Evolutionary conservation across 257 asterid species (phyloP).

Genomic region (Plantago major): DNA sequence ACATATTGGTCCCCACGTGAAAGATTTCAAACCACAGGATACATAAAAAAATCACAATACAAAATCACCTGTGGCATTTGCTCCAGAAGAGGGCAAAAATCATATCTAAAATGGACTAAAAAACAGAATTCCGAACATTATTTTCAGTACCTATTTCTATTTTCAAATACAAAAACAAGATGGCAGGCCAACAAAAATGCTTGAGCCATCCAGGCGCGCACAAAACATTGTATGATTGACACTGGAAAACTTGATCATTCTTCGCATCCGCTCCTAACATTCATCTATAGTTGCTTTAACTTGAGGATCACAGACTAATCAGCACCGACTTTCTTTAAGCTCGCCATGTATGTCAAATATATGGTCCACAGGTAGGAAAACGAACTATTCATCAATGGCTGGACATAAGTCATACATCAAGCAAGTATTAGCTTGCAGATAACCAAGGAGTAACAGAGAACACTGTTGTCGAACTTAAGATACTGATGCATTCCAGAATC

Average conservation of each 20-base stretch:
- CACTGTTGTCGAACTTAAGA: neutral
- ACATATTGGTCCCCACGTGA: too few relatives aligned
- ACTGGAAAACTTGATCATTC: neutral
- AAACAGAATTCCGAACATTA: too few relatives aligned
- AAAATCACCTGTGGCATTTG: too few relatives aligned
- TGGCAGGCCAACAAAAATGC: neutral
- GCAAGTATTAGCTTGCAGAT: conserved; percentile 8
- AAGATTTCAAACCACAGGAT: too few relatives aligned
- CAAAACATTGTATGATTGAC: neutral
- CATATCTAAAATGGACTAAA: too few relatives aligned
- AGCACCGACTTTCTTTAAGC: conserved; percentile 55
- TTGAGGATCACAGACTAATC: conserved; percentile 21
- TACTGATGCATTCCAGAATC: neutral
- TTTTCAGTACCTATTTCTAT: too few relatives aligned
- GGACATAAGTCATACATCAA: conserved; percentile 20
- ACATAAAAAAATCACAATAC: too few relatives aligned
- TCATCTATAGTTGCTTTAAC: neutral
- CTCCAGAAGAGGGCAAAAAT: too few relatives aligned
- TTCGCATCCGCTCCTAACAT: neutral
- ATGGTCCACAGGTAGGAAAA: conserved; percentile 79
- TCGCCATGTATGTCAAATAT: conserved; percentile 88
- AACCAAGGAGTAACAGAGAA: neutral
- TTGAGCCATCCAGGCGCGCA: neutral
- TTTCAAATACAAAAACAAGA: neutral
- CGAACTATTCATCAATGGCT: conserved; percentile 82